Evolutionary conservation across 202 grass and related monocot genomes (phyloP).

Genomic region (Digitaria exilis): DNA sequence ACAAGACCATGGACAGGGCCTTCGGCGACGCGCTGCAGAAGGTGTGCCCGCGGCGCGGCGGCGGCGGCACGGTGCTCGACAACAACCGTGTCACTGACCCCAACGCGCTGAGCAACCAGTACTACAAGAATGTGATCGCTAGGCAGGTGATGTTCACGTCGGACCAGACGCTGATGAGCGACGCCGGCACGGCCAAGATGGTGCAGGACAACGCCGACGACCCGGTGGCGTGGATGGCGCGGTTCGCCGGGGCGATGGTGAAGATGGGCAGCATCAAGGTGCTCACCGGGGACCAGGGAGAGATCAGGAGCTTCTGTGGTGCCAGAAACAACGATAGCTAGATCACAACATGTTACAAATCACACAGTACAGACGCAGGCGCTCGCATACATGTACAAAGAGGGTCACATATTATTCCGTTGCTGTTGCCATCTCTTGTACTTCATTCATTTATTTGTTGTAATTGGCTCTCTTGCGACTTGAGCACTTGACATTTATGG

Average conservation of each 20-base stretch:
- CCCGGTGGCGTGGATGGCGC: constrained; percentile 13
- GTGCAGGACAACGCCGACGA: constrained; percentile 29
- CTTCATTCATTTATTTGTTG: not conserved
- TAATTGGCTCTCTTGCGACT: not conserved
- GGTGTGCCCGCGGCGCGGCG: constrained; percentile 19
- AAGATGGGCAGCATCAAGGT: constrained; percentile 50
- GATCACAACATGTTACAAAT: too few species aligned
- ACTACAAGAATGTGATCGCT: constrained; percentile 23
- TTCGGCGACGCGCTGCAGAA: constrained; percentile 26
- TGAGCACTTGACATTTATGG: not conserved
- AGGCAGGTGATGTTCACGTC: constrained; percentile 45
- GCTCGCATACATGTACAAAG: too few species aligned
- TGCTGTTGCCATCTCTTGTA: not conserved
- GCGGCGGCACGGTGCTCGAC: not conserved
- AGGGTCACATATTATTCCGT: too few species aligned
- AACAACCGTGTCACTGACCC: constrained; percentile 30
- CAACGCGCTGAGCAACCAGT: constrained; percentile 45
- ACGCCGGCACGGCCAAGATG: not conserved
- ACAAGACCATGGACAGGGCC: constrained; percentile 2
- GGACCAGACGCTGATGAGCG: constrained; percentile 41
- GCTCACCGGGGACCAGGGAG: constrained; percentile 35
- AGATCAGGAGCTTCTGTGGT: constrained; percentile 49
- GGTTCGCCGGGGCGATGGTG: constrained; percentile 36
- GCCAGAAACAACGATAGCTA: constrained; percentile 26
- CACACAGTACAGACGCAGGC: too few species aligned